Percentiles rank a stretch among this genome's conserved stretches.
phyloP scores from a whole-genome alignment of 805 yeast genomes.

The Cyberlindnera mycetangii region DNA sequence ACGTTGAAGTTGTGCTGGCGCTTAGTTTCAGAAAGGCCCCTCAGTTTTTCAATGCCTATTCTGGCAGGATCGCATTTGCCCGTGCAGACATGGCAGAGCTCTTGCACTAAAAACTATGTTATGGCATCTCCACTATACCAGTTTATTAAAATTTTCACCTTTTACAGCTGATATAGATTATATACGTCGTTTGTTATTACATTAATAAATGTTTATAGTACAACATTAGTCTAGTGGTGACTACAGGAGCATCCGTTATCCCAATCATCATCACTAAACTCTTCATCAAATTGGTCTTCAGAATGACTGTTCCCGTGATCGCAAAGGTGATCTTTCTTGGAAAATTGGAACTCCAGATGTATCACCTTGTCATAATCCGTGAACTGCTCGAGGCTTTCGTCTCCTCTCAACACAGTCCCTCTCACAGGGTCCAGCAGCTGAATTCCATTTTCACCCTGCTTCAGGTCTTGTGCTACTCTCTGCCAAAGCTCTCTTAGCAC shows the following conservation, averaged over 20 bases:
- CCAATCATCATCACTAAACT: constrained; percentile 27
- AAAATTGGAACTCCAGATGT: constrained; percentile 22
- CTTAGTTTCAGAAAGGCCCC: background rate
- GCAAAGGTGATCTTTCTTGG: constrained; percentile 7
- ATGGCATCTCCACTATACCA: no score
- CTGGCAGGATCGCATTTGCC: background rate
- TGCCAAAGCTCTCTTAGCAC: constrained; percentile 17
- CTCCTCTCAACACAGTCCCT: constrained; percentile 18
- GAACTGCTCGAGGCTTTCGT: constrained; percentile 17
- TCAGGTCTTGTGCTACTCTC: constrained; percentile 24
- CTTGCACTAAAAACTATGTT: no score
- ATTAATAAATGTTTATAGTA: no score
- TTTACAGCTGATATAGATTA: no score
- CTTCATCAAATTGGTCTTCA: constrained; percentile 18
- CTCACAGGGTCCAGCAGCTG: constrained; percentile 22
- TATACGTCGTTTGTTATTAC: no score
- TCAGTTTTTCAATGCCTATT: background rate
- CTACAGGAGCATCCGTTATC: constrained; percentile 26
- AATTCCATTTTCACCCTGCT: constrained; percentile 16
- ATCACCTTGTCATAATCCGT: constrained; percentile 16
- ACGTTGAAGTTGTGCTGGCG: background rate
- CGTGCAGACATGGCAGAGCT: constrained; percentile 1
- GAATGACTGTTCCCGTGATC: constrained; percentile 12
- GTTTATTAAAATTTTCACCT: no score
- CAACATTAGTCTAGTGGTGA: constrained; percentile 23